Conservation (phyloP, 2,329 filamentous ascomycete genomes). For the Pochonia chlamydosporia region DNA sequence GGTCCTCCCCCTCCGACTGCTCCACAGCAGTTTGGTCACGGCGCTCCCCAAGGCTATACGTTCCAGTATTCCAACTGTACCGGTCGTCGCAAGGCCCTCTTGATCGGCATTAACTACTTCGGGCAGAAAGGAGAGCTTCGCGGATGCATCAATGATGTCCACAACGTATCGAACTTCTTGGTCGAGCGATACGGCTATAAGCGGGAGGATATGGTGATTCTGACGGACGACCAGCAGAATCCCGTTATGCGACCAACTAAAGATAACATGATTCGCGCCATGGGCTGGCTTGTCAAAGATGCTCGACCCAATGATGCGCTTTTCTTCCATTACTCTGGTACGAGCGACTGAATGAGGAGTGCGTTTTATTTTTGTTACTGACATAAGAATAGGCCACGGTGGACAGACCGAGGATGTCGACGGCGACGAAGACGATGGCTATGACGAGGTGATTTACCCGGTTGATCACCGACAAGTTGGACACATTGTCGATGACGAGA, state of each 20-base stretch:
- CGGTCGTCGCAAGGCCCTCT: constrained; percentile 64
- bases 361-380: constrained; percentile 3
- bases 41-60: constrained; percentile 61
- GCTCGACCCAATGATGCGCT: constrained; percentile 69
- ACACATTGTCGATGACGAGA: constrained; percentile 73
- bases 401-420: constrained; percentile 69
- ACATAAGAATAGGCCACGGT: constrained; percentile 54
- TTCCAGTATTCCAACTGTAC: constrained; percentile 75
- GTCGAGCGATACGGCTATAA: constrained; percentile 64
- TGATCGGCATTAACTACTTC: constrained; percentile 81
- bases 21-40: constrained; percentile 57
- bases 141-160: constrained; percentile 76
- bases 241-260: constrained; percentile 69
- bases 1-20: constrained; percentile 40
- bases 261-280: constrained; percentile 66
- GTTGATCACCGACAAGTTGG: constrained; percentile 65
- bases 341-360: constrained; percentile 14
- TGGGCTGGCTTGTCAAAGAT: constrained; percentile 69
- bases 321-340: constrained; percentile 71
- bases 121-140: constrained; percentile 64
- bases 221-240: constrained; percentile 70
- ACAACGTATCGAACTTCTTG: constrained; percentile 68
- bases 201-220: constrained; percentile 72
- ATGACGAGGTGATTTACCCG: constrained; percentile 74
- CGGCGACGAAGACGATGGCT: constrained; percentile 72